Evolutionary conservation across 495 filamentous ascomycete species (phyloP).

Genomic region (Aspergillus sclerotiicarbonarius): DNA sequence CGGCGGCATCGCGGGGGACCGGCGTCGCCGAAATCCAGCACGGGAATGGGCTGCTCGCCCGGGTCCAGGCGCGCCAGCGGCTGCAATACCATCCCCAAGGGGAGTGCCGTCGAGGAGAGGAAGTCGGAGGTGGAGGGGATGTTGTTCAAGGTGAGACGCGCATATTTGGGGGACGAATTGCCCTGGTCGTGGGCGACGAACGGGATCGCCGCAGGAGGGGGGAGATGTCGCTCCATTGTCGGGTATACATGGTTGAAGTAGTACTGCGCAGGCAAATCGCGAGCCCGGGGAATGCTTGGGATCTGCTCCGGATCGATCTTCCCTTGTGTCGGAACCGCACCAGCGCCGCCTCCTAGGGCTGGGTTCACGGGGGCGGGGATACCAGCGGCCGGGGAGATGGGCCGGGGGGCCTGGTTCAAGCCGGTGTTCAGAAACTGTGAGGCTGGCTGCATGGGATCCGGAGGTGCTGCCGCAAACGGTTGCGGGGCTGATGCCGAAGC

Average conservation of each 20-base stretch:
- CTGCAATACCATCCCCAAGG: slow-evolving; percentile 85
- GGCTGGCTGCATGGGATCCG: slow-evolving; percentile 50
- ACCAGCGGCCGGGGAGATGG: slow-evolving; percentile 57
- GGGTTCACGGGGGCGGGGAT: slow-evolving; percentile 47
- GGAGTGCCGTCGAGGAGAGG: slow-evolving; percentile 72
- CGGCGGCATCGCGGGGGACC: slow-evolving; percentile 91
- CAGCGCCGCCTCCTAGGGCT: slow-evolving; percentile 26
- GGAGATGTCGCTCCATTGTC: slow-evolving; percentile 87
- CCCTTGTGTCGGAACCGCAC: slow-evolving; percentile 61
- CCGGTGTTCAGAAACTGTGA: slow-evolving; percentile 74
- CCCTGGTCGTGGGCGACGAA: slow-evolving; percentile 94
- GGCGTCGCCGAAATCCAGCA: slow-evolving; percentile 90
- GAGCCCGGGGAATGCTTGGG: slow-evolving; percentile 82
- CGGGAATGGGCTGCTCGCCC: slow-evolving; percentile 84
- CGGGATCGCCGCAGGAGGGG: slow-evolving; percentile 84
- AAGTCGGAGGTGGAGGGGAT: slow-evolving; percentile 83
- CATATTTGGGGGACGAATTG: slow-evolving; percentile 93
- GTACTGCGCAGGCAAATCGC: slow-evolving; percentile 77
- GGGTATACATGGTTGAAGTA: slow-evolving; percentile 87
- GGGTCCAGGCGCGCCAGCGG: slow-evolving; percentile 80
- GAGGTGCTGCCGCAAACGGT: slow-evolving; percentile 66
- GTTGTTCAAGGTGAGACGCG: slow-evolving; percentile 85
- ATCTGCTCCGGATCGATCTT: slow-evolving; percentile 90
- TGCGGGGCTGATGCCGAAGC: slow-evolving; percentile 47
- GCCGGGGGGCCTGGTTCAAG: slow-evolving; percentile 47